Evolutionary conservation across 331 rosid species (phyloP).

Genomic region (Prunus yedoensis): DNA sequence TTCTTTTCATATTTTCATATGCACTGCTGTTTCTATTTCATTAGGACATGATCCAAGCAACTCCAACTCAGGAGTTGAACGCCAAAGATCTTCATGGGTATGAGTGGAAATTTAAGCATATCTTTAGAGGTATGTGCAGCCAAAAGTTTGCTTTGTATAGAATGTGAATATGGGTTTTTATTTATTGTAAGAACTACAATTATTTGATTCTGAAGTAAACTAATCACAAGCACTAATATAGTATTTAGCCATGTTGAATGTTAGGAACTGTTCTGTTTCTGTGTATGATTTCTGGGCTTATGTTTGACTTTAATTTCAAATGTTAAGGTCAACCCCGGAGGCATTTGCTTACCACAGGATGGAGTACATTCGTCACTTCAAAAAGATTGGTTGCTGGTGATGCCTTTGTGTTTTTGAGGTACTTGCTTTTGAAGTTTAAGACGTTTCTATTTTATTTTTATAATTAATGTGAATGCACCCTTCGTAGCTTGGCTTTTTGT

Average conservation of each 20-base stretch:
- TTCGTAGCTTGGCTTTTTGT: conserved; percentile 6
- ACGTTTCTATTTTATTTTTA: conserved; percentile 1
- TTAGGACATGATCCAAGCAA: conserved; percentile 79
- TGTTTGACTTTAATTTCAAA: conserved; percentile 14
- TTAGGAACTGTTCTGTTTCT: background rate
- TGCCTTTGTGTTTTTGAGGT: conserved; percentile 84
- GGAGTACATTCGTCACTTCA: conserved; percentile 91
- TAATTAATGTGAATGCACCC: background rate
- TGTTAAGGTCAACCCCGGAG: conserved; percentile 84
- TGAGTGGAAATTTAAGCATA: conserved; percentile 93
- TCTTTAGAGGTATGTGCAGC: conserved; percentile 68
- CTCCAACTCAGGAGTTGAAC: conserved; percentile 79
- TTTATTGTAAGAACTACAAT: too few relatives aligned
- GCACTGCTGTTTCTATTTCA: background rate
- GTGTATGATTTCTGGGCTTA: conserved; percentile 5
- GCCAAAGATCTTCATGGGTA: conserved; percentile 90
- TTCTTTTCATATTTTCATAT: background rate
- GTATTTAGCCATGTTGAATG: background rate
- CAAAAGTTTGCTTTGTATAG: background rate
- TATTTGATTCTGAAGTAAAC: background rate
- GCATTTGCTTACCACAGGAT: conserved; percentile 93
- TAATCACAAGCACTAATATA: background rate
- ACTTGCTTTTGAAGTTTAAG: background rate
- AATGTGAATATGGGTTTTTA: background rate
- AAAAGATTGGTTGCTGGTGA: conserved; percentile 88